phyloP scores from a whole-genome alignment of 2,329 filamentous ascomycete genomes.

The Cyphellophora attinorum region DNA sequence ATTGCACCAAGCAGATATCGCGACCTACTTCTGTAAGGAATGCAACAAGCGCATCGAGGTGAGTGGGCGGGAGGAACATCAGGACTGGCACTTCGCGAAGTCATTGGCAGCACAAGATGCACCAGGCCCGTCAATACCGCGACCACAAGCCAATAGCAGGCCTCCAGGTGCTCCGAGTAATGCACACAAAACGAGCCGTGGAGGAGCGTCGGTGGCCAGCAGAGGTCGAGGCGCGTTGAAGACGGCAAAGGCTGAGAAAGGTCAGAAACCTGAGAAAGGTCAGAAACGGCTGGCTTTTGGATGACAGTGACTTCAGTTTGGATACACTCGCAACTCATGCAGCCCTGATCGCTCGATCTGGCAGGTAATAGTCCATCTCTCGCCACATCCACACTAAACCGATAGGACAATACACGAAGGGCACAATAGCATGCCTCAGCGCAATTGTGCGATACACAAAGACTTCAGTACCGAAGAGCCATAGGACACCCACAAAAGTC shows the following conservation, averaged over 20 bases:
- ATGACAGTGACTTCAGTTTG: too few species aligned
- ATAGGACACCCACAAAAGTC: conserved; percentile 25
- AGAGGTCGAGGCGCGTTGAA: conserved; percentile 9
- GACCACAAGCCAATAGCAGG: conserved; percentile 10
- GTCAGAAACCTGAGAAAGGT: conserved; percentile 3
- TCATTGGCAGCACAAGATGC: conserved; percentile 64
- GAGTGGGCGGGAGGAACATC: conserved; percentile 61
- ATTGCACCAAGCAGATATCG: conserved; percentile 9
- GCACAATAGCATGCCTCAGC: conserved; percentile 15
- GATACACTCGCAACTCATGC: too few species aligned
- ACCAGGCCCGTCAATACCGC: conserved; percentile 17
- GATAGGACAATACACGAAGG: conserved; percentile 14
- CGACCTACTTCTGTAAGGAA: conserved; percentile 47
- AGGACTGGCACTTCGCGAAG: conserved; percentile 91
- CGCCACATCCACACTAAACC: not conserved
- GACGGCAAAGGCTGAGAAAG: conserved; percentile 8
- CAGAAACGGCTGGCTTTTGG: conserved; percentile 15
- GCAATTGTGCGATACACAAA: conserved; percentile 20
- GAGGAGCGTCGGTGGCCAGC: conserved; percentile 5
- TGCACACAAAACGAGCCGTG: conserved; percentile 11
- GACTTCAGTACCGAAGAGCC: conserved; percentile 21
- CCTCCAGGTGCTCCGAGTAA: conserved; percentile 9
- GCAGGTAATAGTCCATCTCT: not conserved
- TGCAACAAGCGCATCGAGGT: conserved; percentile 55
- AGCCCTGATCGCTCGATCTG: too few species aligned